phyloP scores from a whole-genome alignment of 495 filamentous ascomycete species.

The Astrothelium macrocarpum region DNA sequence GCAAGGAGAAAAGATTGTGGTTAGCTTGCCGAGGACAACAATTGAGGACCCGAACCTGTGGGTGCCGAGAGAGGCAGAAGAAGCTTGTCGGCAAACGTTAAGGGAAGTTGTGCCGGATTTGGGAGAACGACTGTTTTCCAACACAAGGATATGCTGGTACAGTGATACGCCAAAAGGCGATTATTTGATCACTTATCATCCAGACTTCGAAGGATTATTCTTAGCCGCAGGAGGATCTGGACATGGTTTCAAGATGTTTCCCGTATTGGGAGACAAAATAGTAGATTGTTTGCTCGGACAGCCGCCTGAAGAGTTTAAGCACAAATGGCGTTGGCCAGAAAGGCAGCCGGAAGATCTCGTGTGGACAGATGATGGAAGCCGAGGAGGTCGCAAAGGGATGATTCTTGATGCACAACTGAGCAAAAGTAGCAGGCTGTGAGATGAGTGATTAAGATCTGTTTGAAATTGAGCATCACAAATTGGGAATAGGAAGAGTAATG shows the following conservation, averaged over 20 bases:
- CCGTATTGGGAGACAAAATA: slow-evolving; percentile 70
- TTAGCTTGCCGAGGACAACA: slow-evolving; percentile 42
- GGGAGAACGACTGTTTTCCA: slow-evolving; percentile 51
- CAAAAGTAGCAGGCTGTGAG: slow-evolving; percentile 24
- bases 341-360: slow-evolving; percentile 30
- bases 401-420: slow-evolving; percentile 43
- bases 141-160: slow-evolving; percentile 83
- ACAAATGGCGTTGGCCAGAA: slow-evolving; percentile 61
- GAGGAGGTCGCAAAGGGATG: slow-evolving; percentile 48
- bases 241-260: slow-evolving; percentile 84
- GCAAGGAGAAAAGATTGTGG: slow-evolving; percentile 27
- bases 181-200: slow-evolving; percentile 74
- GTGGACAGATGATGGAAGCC: slow-evolving; percentile 57
- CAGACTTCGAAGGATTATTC: slow-evolving; percentile 56
- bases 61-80: slow-evolving; percentile 51
- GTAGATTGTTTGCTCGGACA: slow-evolving; percentile 54
- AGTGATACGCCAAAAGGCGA: slow-evolving; percentile 62
- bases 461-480: neutral
- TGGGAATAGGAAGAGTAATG: neutral
- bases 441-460: neutral
- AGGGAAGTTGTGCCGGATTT: slow-evolving; percentile 53
- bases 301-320: slow-evolving; percentile 46
- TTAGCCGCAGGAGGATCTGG: slow-evolving; percentile 78
- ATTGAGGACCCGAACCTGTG: slow-evolving; percentile 33
- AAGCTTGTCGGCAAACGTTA: slow-evolving; percentile 52